Percentiles rank a stretch among this genome's conserved stretches.
Conservation (phyloP, 192 early-diverging fungal species). For the Linnemannia zychae region DNA sequence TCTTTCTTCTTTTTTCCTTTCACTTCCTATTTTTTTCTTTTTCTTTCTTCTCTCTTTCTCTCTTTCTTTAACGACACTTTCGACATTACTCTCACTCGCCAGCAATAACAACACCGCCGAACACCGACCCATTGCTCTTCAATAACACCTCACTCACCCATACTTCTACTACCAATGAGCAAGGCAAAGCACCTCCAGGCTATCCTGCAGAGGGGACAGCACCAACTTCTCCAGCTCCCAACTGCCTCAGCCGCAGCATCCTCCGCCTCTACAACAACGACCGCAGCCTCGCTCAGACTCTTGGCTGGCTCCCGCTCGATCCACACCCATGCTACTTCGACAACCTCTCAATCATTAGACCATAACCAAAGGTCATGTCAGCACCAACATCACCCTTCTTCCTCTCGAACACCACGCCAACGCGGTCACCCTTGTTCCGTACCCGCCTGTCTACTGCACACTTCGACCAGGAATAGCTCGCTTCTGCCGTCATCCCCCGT, state of each 20-base stretch:
- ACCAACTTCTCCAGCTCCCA: slow-evolving; percentile 32
- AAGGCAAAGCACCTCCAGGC: slow-evolving; percentile 45
- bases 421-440: slow-evolving; percentile 4
- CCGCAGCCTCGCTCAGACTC: slow-evolving; percentile 23
- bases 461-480: slow-evolving; percentile 20
- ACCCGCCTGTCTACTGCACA: slow-evolving; percentile 25
- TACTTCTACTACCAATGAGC: slow-evolving; percentile 28
- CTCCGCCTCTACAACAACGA: not conserved
- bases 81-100: not conserved
- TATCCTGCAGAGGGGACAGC: slow-evolving; percentile 45
- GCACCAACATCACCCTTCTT: slow-evolving; percentile 3
- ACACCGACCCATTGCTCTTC: no score
- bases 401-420: slow-evolving; percentile 21
- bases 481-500: slow-evolving; percentile 2
- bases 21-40: not conserved
- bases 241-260: slow-evolving; percentile 5
- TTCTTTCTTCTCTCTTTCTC: not conserved
- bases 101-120: not conserved
- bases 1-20: not conserved
- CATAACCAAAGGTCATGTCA: slow-evolving; percentile 15
- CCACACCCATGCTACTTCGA: slow-evolving; percentile 26
- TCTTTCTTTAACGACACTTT: not conserved
- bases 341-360: slow-evolving; percentile 16
- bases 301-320: slow-evolving; percentile 28
- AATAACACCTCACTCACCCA: not conserved